Base-by-base conservation (phyloP, 306 rosid species). In the Rosa chinensis region DNA sequence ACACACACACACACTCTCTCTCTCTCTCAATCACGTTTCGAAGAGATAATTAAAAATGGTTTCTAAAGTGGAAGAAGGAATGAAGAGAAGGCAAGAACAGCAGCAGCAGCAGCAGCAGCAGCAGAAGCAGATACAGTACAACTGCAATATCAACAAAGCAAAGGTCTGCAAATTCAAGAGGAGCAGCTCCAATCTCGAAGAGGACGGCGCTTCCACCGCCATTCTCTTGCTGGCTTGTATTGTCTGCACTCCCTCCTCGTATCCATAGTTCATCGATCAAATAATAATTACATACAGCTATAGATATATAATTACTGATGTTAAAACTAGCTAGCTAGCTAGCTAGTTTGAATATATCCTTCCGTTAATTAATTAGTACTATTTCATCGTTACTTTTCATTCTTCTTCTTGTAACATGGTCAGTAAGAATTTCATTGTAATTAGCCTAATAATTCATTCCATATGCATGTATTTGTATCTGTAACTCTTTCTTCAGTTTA, bases 181-280 rank as follows among this genome's bases (percentile, higher is more conserved):
- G 40, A 95, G 99, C 82, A 87, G 76, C 68, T 91, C 98, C 75
- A 85, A 85, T 73, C 75, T 90, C 12, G 99, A 90, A 79, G 96
- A 93, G 20, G 97, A 93, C 72, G 98, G 88, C n/a, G 93, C 81
- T 72, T 93, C 96, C 75, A 88, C 99, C 16, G 99, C 99, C 66
- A 93, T 95, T 84, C 92, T 95, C 80, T 85, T 93, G 82, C 98
- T 95, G 43, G 99, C 99, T 90, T 95, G 99, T 87, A 90, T 95
- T 45, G 99, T 91, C 69, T 93, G 92, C 83, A 66, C 94, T 20
- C 97, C 97, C 75, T 86, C 85, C 10, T 64, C n/a, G 16, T 80
- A 80, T 83, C 80, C 48, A 1, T 87, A 86, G 70, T 35, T 66
- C 45, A 13, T 7, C 11, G 0, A 66, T 37, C 23, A 39, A 61